Evolutionary conservation across 371 early-diverging fungal species (phyloP), one percentile per base, ranked within the genome.

Genomic region (Thermomucor indicae-seudaticae): DNA sequence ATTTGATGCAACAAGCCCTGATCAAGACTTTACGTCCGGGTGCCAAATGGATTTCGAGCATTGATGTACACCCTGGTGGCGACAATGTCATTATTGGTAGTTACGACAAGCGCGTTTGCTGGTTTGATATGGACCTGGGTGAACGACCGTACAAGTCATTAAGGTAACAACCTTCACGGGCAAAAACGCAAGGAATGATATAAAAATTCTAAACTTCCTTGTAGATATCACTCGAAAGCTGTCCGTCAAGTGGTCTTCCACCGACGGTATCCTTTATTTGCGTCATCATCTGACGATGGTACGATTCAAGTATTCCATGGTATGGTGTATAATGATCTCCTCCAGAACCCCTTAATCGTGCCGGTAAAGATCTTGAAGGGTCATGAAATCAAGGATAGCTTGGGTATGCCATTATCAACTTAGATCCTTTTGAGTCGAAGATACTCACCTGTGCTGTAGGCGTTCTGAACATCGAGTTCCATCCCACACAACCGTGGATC

Each of bases 401-500:
- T 94, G 12, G 93, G 93, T 69, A 64, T 56, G 61, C 14, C 11
- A 4, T 11, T 52, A 24, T 19, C 30, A n/a, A 20, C 16, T 14
- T 2, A 2, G 2, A 19, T 14, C 28, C 24, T 34, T 37, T 7
- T 51, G 2, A 34, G n/a, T 20, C 8, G 16, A 16, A 6, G 6
- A 27, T 1, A 40, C 32, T 10, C 12, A 25, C 17, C 17, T 42
- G 17, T 12, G 37, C n/a, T 28, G 37, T 50, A 76, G 89, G 83
- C 58, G 92, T 87, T 62, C 75, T 96, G 37, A 76, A 88, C 51
- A 83, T 85, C 47, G 80, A 89, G 60, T 98, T 93, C 80, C 98
- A 98, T 68, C 97, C 97, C 10, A 85, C 85, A 29, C 95, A 96
- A 70, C 97, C 98, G 19, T 98, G 97, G 97, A 73, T 97, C 23